Evolutionary conservation across 2,329 filamentous ascomycete genomes (phyloP).

Genomic region (Fusarium sp.): DNA sequence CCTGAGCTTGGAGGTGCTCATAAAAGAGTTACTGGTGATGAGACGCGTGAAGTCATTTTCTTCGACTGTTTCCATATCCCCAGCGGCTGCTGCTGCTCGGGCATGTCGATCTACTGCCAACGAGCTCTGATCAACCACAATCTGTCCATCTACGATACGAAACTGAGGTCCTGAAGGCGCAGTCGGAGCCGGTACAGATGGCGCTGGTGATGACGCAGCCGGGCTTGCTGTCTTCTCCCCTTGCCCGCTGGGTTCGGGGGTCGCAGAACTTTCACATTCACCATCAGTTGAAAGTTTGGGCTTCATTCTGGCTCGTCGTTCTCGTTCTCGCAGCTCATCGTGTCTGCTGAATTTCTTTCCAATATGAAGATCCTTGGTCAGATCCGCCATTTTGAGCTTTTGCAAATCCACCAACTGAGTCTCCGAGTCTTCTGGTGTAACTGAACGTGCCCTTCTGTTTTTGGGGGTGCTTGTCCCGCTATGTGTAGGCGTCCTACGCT

Average conservation of each 20-base stretch:
- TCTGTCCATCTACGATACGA: slow-evolving; percentile 74
- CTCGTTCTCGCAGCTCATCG: slow-evolving; percentile 74
- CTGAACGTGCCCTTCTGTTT: slow-evolving; percentile 54
- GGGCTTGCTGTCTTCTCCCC: slow-evolving; percentile 38
- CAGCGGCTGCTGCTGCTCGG: slow-evolving; percentile 61
- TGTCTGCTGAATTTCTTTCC: slow-evolving; percentile 81
- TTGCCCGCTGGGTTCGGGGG: slow-evolving; percentile 31
- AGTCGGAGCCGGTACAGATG: slow-evolving; percentile 41
- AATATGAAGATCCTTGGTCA: slow-evolving; percentile 74
- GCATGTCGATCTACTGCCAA: slow-evolving; percentile 75
- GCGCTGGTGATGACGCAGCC: slow-evolving; percentile 37
- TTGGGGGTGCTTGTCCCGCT: slow-evolving; percentile 42
- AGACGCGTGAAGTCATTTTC: slow-evolving; percentile 81
- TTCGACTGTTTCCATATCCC: slow-evolving; percentile 70
- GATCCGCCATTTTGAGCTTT: slow-evolving; percentile 74
- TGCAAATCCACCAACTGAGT: slow-evolving; percentile 69
- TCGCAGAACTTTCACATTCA: slow-evolving; percentile 36
- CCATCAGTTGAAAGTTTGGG: slow-evolving; percentile 44
- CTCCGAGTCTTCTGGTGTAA: slow-evolving; percentile 72
- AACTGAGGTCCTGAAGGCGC: slow-evolving; percentile 60
- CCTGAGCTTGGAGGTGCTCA: slow-evolving; percentile 67
- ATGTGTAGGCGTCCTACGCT: slow-evolving; percentile 42
- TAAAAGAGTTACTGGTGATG: slow-evolving; percentile 74
- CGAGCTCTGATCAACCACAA: slow-evolving; percentile 75
- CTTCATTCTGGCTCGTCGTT: slow-evolving; percentile 57